Evolutionary conservation across 129 eudicot genomes (phyloP), one percentile per base, ranked within the genome.

Genomic region (Lactuca saligna): DNA sequence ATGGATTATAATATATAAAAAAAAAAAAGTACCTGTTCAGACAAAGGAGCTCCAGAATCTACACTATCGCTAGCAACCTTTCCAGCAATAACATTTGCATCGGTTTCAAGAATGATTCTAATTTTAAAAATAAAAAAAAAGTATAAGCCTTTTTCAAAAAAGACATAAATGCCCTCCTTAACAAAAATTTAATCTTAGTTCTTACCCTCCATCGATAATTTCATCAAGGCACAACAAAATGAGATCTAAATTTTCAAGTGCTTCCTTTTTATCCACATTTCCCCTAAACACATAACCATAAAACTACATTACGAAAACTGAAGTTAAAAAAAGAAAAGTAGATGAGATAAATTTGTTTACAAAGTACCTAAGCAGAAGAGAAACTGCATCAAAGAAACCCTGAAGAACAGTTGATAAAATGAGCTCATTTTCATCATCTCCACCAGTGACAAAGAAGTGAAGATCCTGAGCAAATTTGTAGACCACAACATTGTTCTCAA

Each of bases 191-290:
- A 25, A 25, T 25, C 29, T 25, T 25, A 25, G 29, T 33, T 57
- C 82, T 16, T 82, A 91, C 98, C 98, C 96, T 65, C 96, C 94
- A 80, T 92, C 96, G 74, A 92, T 77, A 76, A 92, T 86, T 79
- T 92, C 96, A 79, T 88, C 98, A 66, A 92, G 84, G 78, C 98
- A 92, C 42, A 92, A 68, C 41, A 88, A 87, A 65, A 92, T 86
- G 70, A 88, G 89, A 72, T 88, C 96, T 74, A 92, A 75, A 69
- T 92, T 92, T 65, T 88, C 98, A 49, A 92, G 96, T 57, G 98
- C 96, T 74, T 86, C 98, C 75, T 67, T 82, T 75, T 88, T 85
- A 13, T 92, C 95, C 17, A 88, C 91, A 80, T 88, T 79, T 68
- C 82, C 88, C 86, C 98, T 92, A 17, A 13, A 77, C 42, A 10